A percentile compares a stretch with the other conserved stretches of the same genome.
phyloP scores from a whole-genome alignment of 2,329 filamentous ascomycete genomes.

The Alternaria conjuncta region DNA sequence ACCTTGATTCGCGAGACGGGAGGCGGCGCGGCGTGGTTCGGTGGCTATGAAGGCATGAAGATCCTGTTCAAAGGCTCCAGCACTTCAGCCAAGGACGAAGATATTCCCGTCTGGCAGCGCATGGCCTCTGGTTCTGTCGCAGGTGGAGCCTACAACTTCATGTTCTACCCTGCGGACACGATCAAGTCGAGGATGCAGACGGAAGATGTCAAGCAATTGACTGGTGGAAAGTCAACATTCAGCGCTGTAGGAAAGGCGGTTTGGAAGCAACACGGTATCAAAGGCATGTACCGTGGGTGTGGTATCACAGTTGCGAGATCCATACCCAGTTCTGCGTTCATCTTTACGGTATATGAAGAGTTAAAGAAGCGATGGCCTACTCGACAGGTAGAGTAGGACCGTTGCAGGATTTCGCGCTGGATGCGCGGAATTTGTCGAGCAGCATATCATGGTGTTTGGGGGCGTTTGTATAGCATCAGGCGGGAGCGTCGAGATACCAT shows the following conservation, averaged over 20 bases:
- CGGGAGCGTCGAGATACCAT: slow-evolving; percentile 18
- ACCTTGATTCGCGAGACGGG: slow-evolving; percentile 94
- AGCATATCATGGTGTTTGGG: slow-evolving; percentile 12
- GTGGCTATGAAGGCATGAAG: slow-evolving; percentile 63
- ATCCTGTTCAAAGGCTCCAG: slow-evolving; percentile 68
- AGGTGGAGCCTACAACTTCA: slow-evolving; percentile 93
- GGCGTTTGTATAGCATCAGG: slow-evolving; percentile 13
- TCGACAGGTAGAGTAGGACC: slow-evolving; percentile 11
- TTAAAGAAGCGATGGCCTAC: slow-evolving; percentile 63
- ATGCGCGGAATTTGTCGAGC: background rate
- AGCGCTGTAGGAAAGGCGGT: slow-evolving; percentile 72
- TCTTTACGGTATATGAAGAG: slow-evolving; percentile 93
- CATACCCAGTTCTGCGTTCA: slow-evolving; percentile 95
- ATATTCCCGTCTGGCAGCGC: slow-evolving; percentile 83
- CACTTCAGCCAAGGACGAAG: slow-evolving; percentile 52
- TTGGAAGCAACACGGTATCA: slow-evolving; percentile 83
- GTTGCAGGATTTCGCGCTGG: background rate
- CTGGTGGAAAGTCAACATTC: slow-evolving; percentile 69
- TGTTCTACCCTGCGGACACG: slow-evolving; percentile 97
- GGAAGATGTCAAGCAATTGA: slow-evolving; percentile 66
- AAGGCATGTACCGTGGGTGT: slow-evolving; percentile 89
- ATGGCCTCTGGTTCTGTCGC: slow-evolving; percentile 85
- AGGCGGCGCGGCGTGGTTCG: slow-evolving; percentile 92
- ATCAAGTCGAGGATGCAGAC: slow-evolving; percentile 99
- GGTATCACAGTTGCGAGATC: slow-evolving; percentile 89